phyloP scores from a whole-genome alignment of 345 rosid genomes.

The Citrus unshiu region DNA sequence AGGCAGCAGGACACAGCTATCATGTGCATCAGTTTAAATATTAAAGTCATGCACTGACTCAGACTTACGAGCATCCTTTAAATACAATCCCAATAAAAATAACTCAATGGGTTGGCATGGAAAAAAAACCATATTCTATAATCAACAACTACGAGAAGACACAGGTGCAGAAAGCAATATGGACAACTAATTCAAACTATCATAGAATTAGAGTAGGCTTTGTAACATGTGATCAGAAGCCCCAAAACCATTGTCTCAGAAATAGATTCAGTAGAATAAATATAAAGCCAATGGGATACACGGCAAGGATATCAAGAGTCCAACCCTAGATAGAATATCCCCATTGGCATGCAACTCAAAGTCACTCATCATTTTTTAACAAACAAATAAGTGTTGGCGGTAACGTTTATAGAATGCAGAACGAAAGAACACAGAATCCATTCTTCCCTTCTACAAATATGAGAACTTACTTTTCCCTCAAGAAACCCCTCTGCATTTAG shows the following conservation, averaged over 20 bases:
- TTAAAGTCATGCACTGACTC: not conserved
- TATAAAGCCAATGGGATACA: constrained; percentile 17
- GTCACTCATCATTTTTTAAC: constrained; percentile 28
- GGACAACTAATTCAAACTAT: constrained; percentile 6
- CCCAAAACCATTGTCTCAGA: not conserved
- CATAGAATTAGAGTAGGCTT: constrained; percentile 5
- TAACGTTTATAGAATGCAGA: constrained; percentile 26
- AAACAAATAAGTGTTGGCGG: constrained; percentile 26
- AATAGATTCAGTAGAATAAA: constrained; percentile 8
- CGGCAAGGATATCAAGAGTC: constrained; percentile 15
- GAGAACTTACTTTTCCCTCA: constrained; percentile 52
- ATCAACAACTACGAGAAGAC: not conserved
- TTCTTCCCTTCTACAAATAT: constrained; percentile 28
- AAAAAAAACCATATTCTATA: not conserved
- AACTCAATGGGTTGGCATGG: not conserved
- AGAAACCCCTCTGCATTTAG: constrained; percentile 25
- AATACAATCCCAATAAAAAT: not conserved
- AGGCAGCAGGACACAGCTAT: not conserved
- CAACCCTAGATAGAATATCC: constrained; percentile 28
- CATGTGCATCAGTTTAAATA: not conserved
- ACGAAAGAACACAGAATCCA: constrained; percentile 22
- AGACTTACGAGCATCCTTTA: not conserved
- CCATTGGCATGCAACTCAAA: constrained; percentile 20
- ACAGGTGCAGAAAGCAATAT: not conserved
- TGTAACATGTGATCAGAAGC: constrained; percentile 1